Evolutionary conservation across 139 green algal genomes (phyloP).

Genomic region (Chlamydomonas sp.): DNA sequence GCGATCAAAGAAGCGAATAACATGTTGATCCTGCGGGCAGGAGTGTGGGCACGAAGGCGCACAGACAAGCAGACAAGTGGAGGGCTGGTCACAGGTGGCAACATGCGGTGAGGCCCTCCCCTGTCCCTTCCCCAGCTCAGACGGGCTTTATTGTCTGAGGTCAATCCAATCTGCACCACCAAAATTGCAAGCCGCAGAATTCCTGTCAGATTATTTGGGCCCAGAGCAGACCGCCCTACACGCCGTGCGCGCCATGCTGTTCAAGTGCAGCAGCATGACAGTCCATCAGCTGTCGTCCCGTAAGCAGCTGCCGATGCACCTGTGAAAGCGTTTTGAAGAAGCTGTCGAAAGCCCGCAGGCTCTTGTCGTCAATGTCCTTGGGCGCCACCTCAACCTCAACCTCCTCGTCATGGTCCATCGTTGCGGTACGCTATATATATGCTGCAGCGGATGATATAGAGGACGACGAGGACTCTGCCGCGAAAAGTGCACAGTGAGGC

Average conservation of each 20-base stretch:
- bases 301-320: not conserved
- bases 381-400: not conserved
- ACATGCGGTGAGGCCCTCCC: not conserved
- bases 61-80: not conserved
- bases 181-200: not conserved
- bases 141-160: not conserved
- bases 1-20: slow-evolving; percentile 78
- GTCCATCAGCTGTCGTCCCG: not conserved
- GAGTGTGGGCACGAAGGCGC: not conserved
- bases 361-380: slow-evolving; percentile 31
- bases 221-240: no score
- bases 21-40: slow-evolving; percentile 54
- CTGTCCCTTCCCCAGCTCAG: not conserved
- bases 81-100: not conserved
- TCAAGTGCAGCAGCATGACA: not conserved
- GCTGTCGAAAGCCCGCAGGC: not conserved
- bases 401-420: not conserved
- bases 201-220: not conserved
- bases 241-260: not conserved
- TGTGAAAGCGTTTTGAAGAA: slow-evolving; percentile 16
- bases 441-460: no score
- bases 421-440: no score
- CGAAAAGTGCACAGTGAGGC: no score
- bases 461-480: no score
- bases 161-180: not conserved